Percentiles rank a stretch among this genome's conserved stretches.
Conservation (phyloP, 192 early-diverging fungal species). For the Coemansia sp. region DNA sequence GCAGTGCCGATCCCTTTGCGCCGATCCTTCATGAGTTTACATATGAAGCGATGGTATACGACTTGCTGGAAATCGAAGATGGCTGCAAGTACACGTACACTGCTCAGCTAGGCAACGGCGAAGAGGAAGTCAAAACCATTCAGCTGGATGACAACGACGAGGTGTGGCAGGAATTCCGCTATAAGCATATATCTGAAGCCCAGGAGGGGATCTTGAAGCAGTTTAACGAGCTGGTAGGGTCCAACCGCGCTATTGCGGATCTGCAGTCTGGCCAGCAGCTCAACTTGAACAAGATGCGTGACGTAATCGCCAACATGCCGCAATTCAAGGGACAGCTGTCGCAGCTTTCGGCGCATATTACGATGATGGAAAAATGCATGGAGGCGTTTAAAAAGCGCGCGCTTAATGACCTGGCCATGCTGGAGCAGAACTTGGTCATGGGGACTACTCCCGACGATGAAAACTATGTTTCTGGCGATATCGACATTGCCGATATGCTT, state of each 20-base stretch:
- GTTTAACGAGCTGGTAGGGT: conserved; percentile 45
- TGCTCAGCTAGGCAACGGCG: conserved; percentile 40
- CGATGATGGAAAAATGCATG: conserved; percentile 56
- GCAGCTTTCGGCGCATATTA: conserved; percentile 54
- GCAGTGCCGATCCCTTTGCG: conserved; percentile 84
- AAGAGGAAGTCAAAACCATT: conserved; percentile 34
- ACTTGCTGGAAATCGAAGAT: conserved; percentile 68
- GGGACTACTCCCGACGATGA: conserved; percentile 54
- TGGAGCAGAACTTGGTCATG: conserved; percentile 57
- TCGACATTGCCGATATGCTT: conserved; percentile 48
- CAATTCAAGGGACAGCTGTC: conserved; percentile 52
- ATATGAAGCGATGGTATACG: conserved; percentile 97
- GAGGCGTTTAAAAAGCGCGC: conserved; percentile 47
- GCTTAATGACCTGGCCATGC: conserved; percentile 46
- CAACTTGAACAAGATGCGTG: conserved; percentile 43
- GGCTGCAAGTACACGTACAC: conserved; percentile 49
- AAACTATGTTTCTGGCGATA: conserved; percentile 42
- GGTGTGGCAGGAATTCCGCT: conserved; percentile 57
- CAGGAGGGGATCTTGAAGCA: conserved; percentile 47
- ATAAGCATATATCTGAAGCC: conserved; percentile 57
- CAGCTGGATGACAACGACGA: conserved; percentile 47
- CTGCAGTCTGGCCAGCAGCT: conserved; percentile 41
- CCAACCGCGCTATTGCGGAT: conserved; percentile 43
- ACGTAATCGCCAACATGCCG: conserved; percentile 49
- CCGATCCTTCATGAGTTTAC: conserved; percentile 98